These are phyloP conservation scores for Leishmania major DNA, from an alignment of 208 protist genomes.

Conservation along the genomic window DNA sequence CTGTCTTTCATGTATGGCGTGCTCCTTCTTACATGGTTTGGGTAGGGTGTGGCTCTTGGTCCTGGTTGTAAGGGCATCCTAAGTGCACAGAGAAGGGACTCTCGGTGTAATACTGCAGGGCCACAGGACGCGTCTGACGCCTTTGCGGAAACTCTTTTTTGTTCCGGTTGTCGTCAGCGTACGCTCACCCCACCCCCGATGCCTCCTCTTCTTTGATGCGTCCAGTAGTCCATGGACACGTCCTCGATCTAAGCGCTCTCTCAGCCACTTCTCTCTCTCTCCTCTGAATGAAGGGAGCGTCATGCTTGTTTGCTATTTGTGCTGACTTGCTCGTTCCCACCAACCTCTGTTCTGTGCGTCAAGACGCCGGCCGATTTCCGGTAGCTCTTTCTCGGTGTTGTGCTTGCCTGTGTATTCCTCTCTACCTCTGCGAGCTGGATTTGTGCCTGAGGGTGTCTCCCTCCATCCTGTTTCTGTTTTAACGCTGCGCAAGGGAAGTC, in stretches of 20 bases:
- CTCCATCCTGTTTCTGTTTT: no score
- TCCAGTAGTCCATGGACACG: no score
- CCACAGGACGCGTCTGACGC: not conserved
- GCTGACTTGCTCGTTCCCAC: not conserved
- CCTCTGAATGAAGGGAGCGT: not conserved
- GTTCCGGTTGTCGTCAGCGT: no score
- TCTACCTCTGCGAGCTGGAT: not conserved
- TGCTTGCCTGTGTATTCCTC: not conserved
- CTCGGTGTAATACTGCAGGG: no score
- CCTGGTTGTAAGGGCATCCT: not conserved
- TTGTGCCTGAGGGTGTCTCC: not conserved
- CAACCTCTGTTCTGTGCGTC: not conserved
- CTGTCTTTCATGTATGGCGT: no score
- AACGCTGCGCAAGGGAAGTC: not conserved
- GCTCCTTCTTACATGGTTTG: no score
- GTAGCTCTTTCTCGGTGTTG: not conserved
- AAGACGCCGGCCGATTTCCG: not conserved
- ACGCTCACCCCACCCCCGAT: no score
- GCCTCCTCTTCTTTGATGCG: no score
- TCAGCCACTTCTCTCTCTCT: not conserved
- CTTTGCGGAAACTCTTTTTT: not conserved
- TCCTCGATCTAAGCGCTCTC: not conserved
- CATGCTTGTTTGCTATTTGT: conserved; percentile 3
- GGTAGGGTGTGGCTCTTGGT: not conserved
- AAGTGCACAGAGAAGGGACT: not conserved